Conservation (phyloP, 345 rosid species). For the Rubroshorea leprosula region DNA sequence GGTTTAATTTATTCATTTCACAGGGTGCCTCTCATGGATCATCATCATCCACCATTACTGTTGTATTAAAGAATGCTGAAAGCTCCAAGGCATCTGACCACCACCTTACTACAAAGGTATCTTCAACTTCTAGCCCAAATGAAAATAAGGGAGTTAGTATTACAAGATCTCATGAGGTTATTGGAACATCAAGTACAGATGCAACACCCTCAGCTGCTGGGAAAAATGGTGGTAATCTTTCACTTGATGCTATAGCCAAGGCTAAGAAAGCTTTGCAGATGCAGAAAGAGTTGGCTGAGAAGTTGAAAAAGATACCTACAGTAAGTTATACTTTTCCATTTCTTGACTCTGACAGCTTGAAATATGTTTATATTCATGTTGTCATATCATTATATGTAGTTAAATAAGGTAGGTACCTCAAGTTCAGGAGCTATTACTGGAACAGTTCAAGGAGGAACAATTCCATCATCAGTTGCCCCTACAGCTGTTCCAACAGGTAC, state of each 20-base stretch:
- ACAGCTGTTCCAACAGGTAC: conserved; percentile 20
- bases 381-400: conserved; percentile 22
- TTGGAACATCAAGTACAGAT: conserved; percentile 99
- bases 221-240: conserved; percentile 68
- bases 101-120: conserved; percentile 74
- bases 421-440: conserved; percentile 32
- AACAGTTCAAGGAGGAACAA: conserved; percentile 19
- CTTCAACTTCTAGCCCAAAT: conserved; percentile 90
- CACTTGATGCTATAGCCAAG: conserved; percentile 85
- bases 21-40: conserved; percentile 51
- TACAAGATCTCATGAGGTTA: conserved; percentile 99
- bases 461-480: conserved; percentile 21
- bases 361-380: neutral
- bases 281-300: conserved; percentile 65
- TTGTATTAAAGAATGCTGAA: conserved; percentile 32
- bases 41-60: conserved; percentile 18
- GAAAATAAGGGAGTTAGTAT: conserved; percentile 99
- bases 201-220: conserved; percentile 73
- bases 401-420: conserved; percentile 37
- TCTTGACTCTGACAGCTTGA: neutral
- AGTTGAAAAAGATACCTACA: conserved; percentile 54
- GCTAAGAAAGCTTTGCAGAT: conserved; percentile 78
- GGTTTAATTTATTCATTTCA: conserved; percentile 9
- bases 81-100: conserved; percentile 39
- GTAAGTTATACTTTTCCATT: conserved; percentile 32